Conservation (phyloP, 129 eudicot genomes). For the Flaveria trinervia region DNA sequence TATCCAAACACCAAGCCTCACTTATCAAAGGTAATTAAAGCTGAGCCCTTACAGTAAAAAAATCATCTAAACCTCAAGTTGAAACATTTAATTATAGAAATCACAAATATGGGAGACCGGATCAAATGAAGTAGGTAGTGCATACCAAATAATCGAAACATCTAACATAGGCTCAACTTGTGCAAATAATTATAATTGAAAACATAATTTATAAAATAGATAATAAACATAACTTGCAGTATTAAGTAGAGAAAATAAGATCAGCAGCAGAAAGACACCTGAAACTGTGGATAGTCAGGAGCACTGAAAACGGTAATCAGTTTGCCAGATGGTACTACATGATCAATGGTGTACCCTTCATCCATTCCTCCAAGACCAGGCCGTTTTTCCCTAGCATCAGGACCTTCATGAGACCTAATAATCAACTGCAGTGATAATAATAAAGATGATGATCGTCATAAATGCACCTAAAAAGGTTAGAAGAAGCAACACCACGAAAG, state of each 20-base stretch:
- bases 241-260: slow-evolving; percentile 15
- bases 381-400: slow-evolving; percentile 97
- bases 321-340: slow-evolving; percentile 92
- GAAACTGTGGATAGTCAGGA: slow-evolving; percentile 99
- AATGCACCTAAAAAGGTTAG: not conserved
- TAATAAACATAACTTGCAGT: slow-evolving; percentile 16
- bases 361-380: slow-evolving; percentile 89
- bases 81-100: not conserved
- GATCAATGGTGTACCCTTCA: slow-evolving; percentile 91
- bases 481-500: not conserved
- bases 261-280: slow-evolving; percentile 45
- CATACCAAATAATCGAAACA: not conserved
- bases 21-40: slow-evolving; percentile 2
- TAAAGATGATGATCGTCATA: not conserved
- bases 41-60: not conserved
- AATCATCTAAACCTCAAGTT: not conserved
- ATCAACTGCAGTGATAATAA: slow-evolving; percentile 52
- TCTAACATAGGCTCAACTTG: not conserved
- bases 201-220: slow-evolving; percentile 20
- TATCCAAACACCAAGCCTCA: not conserved
- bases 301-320: slow-evolving; percentile 92
- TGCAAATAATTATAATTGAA: not conserved
- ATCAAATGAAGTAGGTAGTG: not conserved
- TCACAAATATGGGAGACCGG: not conserved
- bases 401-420: slow-evolving; percentile 98